A percentile compares a stretch with the other conserved stretches of the same genome.
Evolutionary conservation across 2,329 filamentous ascomycete genomes (phyloP).

Genomic region (Herpotrichia juniperi): DNA sequence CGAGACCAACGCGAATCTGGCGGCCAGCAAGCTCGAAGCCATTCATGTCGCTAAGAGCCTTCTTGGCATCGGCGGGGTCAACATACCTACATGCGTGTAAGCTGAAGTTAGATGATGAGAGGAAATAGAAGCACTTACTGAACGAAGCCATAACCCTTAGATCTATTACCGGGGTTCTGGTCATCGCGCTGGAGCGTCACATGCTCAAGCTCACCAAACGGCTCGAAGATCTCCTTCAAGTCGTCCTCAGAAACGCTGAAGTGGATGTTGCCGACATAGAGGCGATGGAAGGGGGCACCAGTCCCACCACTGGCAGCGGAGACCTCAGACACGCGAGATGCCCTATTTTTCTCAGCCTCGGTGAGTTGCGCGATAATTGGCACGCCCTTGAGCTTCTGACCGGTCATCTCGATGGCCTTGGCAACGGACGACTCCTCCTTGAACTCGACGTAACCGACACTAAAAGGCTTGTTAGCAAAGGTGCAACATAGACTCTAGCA

Average conservation of each 20-base stretch:
- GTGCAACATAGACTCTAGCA: not conserved
- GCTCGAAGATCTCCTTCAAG: slow-evolving; percentile 94
- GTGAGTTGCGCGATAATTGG: slow-evolving; percentile 98
- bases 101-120: slow-evolving; percentile 4
- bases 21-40: slow-evolving; percentile 97
- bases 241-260: slow-evolving; percentile 98
- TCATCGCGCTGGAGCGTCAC: slow-evolving; percentile 98
- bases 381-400: slow-evolving; percentile 97
- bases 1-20: slow-evolving; percentile 96
- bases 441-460: slow-evolving; percentile 99
- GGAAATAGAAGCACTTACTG: slow-evolving; percentile 70
- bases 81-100: slow-evolving; percentile 72
- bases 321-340: slow-evolving; percentile 81
- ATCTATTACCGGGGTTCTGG: slow-evolving; percentile 62
- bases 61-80: slow-evolving; percentile 87
- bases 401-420: slow-evolving; percentile 95
- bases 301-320: slow-evolving; percentile 69
- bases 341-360: slow-evolving; percentile 98
- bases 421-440: slow-evolving; percentile 93
- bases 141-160: slow-evolving; percentile 94
- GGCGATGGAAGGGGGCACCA: slow-evolving; percentile 92
- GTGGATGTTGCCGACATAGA: slow-evolving; percentile 99
- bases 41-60: slow-evolving; percentile 98
- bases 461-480: slow-evolving; percentile 56
- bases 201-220: slow-evolving; percentile 96